These are phyloP conservation scores for Pseudogymnoascus sp. DNA, from an alignment of 2,329 filamentous ascomycete genomes.

Conservation along the genomic window DNA sequence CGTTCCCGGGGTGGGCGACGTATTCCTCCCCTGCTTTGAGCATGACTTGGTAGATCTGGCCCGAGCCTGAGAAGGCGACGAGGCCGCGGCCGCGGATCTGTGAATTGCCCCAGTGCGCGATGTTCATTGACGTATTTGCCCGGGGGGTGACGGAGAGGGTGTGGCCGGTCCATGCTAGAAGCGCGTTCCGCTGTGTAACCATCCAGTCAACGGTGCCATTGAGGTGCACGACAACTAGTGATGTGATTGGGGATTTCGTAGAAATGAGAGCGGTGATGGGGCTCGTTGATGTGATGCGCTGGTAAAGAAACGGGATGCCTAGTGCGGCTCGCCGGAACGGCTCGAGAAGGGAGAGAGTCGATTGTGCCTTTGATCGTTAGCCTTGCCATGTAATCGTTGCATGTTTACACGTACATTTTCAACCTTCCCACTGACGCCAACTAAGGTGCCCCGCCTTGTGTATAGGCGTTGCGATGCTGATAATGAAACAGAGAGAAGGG, in stretches of 20 bases:
- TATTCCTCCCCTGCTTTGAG: constrained; percentile 81
- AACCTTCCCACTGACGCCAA: constrained; percentile 80
- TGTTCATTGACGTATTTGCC: constrained; percentile 63
- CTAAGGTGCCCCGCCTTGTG: constrained; percentile 82
- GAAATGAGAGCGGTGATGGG: constrained; percentile 84
- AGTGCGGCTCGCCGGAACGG: constrained; percentile 72
- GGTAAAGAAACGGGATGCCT: constrained; percentile 91
- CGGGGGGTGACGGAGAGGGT: constrained; percentile 68
- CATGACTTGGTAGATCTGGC: constrained; percentile 80
- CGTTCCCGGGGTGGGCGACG: constrained; percentile 81
- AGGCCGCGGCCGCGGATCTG: constrained; percentile 81
- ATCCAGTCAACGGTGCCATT: constrained; percentile 96
- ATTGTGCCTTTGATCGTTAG: constrained; percentile 56
- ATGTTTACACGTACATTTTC: constrained; percentile 60
- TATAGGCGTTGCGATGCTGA: constrained; percentile 91
- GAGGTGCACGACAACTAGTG: constrained; percentile 78
- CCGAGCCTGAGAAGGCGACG: constrained; percentile 73
- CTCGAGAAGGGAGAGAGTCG: constrained; percentile 77
- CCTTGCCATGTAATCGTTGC: background rate
- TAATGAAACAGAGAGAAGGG: constrained; percentile 84
- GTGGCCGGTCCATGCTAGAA: constrained; percentile 95
- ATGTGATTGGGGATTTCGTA: constrained; percentile 77
- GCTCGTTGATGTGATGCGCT: constrained; percentile 77
- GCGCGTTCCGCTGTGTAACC: constrained; percentile 73
- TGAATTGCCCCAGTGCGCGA: constrained; percentile 88